phyloP scores from a whole-genome alignment of 306 rosid species.

The Coriaria nepalensis region DNA sequence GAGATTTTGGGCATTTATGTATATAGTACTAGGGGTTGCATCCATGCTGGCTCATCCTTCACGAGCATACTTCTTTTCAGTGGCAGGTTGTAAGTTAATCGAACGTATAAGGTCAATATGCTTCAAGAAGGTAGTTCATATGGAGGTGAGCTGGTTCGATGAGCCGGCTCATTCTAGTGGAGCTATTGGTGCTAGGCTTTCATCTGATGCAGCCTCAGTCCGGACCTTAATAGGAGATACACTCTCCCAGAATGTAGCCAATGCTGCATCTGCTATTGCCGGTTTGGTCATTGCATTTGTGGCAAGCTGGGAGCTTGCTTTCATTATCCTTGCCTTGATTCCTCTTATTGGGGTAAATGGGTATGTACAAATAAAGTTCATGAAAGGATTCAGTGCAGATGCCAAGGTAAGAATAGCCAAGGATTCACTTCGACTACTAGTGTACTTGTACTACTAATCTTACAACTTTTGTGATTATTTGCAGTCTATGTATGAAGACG shows the following conservation, averaged over 20 bases:
- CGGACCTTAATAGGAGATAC: conserved; percentile 75
- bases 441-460: too few relatives aligned
- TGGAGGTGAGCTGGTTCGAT: conserved; percentile 87
- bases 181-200: conserved; percentile 64
- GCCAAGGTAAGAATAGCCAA: conserved; percentile 54
- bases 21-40: conserved; percentile 33
- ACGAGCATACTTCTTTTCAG: conserved; percentile 44
- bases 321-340: conserved; percentile 47
- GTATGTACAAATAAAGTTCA: conserved; percentile 50
- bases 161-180: conserved; percentile 77
- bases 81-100: conserved; percentile 69
- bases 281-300: conserved; percentile 63
- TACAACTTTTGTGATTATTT: not conserved
- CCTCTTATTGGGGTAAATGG: conserved; percentile 61
- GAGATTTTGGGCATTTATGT: conserved; percentile 62
- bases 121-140: conserved; percentile 59
- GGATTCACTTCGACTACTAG: not conserved
- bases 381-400: conserved; percentile 75
- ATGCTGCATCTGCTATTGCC: conserved; percentile 40
- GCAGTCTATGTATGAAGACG: conserved; percentile 81
- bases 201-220: conserved; percentile 70
- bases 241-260: conserved; percentile 41
- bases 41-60: conserved; percentile 37
- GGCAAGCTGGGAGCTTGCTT: conserved; percentile 62
- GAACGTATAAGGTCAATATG: conserved; percentile 56